Evolutionary conservation across 2,329 filamentous ascomycete genomes (phyloP), one percentile per base, ranked within the genome.

Genomic region (Saccharata proteae): DNA sequence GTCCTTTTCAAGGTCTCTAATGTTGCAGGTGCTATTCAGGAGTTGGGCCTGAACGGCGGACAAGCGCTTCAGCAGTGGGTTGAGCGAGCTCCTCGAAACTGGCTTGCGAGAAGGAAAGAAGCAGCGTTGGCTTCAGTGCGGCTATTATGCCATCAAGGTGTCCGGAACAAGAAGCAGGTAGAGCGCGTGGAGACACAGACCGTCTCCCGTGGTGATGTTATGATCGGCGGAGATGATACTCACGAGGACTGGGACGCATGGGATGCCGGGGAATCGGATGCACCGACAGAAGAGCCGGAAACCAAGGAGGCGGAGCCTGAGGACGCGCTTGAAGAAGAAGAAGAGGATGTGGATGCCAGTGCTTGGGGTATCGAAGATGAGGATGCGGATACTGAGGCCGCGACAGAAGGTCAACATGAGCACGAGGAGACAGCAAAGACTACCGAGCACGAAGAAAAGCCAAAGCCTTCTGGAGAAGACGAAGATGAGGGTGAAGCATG

Each of bases 151-250:
- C 67, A 74, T 3, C 60, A 62, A 30, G 81, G 79, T 6, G 67
- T 88, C 22, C 76, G 77, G 6, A 57, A 65, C 16, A 67, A 77
- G 10, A 79, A 73, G 42, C 65, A 69, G 26, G 85, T 93, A 1
- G 85, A 94, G 52, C 74, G 80, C 44, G 65, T 92, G 1, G 88
- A 96, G 54, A 92, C 77, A 29, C 79, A 90, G 46, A 74, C 79
- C 50, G 67, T 94, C 1, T 77, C 76, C 2, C 67, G 69, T 29
- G 74, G 79, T 40, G 79, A 81, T 31, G 71, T 73, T 34, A 65
- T 79, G 38, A 63, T 85, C 21, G 59, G 69, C 14, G 65, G 64
- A 10, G 53, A 57, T 10, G 61, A 62, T 14, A 43, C 29, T 17
- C 48, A 61, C 4, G 61, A 67, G 33, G 82, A 84, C 27, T 92